Evolutionary conservation across 352 stramenopile species (phyloP), one percentile per base, ranked within the genome.

Genomic region (Globisporangium uncinulatum): DNA sequence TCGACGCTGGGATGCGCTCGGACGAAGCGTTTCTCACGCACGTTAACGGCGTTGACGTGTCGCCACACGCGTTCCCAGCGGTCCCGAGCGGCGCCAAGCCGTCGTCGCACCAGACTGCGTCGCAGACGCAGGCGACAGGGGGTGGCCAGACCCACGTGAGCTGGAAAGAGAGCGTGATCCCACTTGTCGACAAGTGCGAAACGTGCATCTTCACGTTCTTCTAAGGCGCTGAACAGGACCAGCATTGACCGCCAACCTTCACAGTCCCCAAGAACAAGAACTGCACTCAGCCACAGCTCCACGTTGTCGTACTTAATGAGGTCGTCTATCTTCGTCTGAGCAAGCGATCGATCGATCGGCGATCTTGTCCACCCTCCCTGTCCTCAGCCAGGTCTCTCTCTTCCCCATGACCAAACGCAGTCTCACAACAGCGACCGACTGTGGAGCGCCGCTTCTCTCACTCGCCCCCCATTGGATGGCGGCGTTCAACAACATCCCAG

Each of bases 161-260:
- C 20, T 89, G 76, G 79, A 85, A 87, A 49, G 82, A 88, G 46
- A 87, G 75, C 64, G 79, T 89, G 14, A 70, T 92, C 37, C 79
- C 79, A 15, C 72, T 89, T 29, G 79, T 92, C 20, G 77, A 89
- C 45, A 83, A 87, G 52, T 76, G 66, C 53, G 77, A 92, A 57
- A 87, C 78, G 1, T 92, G 79, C 60, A 85, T 88, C 41, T 87
- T 88, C 56, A 92, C 82, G 41, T 89, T 85, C 59, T 92, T 92
- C 59, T 89, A 45, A 68, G 10, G 24, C 19, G 6, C n/a, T 7
- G 7, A n/a, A 29, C 24, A 29, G 24, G 24, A 29, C 24, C 24
- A 29, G 24, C 24, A 29, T 29, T 1, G 24, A 29, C 24, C 24
- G 24, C 24, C 24, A 29, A 4, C 24, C 24, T 29, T 29, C 24